Conservation (phyloP, 2,329 filamentous ascomycete genomes). For the Endocalyx cinctus region DNA sequence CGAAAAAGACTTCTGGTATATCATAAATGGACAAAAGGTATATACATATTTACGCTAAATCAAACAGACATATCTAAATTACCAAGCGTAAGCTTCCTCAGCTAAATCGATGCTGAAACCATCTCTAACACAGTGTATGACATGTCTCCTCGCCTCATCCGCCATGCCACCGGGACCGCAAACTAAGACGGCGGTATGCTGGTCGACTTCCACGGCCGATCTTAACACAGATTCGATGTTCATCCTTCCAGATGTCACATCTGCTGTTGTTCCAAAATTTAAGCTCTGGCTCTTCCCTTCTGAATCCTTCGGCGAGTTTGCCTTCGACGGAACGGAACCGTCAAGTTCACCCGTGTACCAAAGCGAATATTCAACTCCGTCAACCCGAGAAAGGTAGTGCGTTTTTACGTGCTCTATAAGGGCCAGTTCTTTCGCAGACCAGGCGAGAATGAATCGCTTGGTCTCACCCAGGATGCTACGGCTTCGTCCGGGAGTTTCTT, state of each 20-base stretch:
- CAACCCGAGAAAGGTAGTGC: constrained; percentile 11
- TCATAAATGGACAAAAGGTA: no score
- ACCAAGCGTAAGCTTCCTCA: constrained; percentile 23
- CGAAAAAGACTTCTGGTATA: no score
- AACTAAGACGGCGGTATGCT: constrained; percentile 19
- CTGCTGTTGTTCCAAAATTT: neutral
- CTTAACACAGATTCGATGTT: constrained; percentile 13
- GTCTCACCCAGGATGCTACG: constrained; percentile 13
- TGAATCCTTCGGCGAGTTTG: neutral
- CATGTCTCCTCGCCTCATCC: constrained; percentile 19
- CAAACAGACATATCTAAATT: no score
- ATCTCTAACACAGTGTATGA: constrained; percentile 15
- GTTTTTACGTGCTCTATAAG: constrained; percentile 18
- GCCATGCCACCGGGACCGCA: constrained; percentile 24
- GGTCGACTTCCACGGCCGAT: constrained; percentile 10
- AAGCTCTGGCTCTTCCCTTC: no score
- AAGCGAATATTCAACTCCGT: constrained; percentile 11
- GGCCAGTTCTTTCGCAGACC: constrained; percentile 18
- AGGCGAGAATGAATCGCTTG: constrained; percentile 18
- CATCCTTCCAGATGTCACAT: constrained; percentile 13
- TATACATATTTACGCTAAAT: no score
- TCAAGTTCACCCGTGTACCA: constrained; percentile 8
- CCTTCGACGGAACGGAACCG: neutral
- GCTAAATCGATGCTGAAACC: constrained; percentile 16
- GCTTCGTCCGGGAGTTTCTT: constrained; percentile 1